Percentiles rank a stretch among this genome's conserved stretches.
Evolutionary conservation across 1,139 yeast genomes (phyloP).

Genomic region (Chernovozyma aurita): DNA sequence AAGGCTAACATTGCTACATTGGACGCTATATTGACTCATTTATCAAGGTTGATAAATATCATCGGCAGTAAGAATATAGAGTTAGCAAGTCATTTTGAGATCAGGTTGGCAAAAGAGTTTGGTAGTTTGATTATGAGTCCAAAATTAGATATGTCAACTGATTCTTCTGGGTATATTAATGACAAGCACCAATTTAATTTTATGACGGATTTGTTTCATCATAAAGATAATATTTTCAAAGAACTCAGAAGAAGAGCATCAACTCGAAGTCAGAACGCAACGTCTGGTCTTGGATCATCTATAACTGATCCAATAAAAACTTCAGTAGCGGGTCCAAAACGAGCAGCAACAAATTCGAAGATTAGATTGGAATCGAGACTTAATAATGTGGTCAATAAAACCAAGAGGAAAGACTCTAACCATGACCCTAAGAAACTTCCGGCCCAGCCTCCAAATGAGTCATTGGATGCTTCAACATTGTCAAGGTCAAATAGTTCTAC

Average conservation of each 20-base stretch:
- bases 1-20: slow-evolving; percentile 74
- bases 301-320: neutral
- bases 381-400: slow-evolving; percentile 22
- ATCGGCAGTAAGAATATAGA: slow-evolving; percentile 41
- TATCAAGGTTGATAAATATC: slow-evolving; percentile 59
- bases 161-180: slow-evolving; percentile 16
- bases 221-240: slow-evolving; percentile 56
- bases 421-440: neutral
- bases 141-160: slow-evolving; percentile 15
- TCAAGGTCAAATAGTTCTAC: neutral
- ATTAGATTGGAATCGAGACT: slow-evolving; percentile 29
- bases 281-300: neutral
- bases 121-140: slow-evolving; percentile 63
- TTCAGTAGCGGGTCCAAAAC: neutral
- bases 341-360: slow-evolving; percentile 15
- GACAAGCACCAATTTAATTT: slow-evolving; percentile 60
- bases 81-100: slow-evolving; percentile 40
- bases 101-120: slow-evolving; percentile 58
- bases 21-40: slow-evolving; percentile 74
- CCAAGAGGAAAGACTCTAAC: slow-evolving; percentile 1
- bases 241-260: slow-evolving; percentile 41
- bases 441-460: neutral
- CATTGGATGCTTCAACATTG: neutral
- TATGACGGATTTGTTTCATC: slow-evolving; percentile 55
- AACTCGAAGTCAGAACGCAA: slow-evolving; percentile 6